Percentiles rank a stretch among this genome's conserved stretches.
Evolutionary conservation across 495 filamentous ascomycete genomes (phyloP).

Genomic region (Talaromyces nanjingensis): DNA sequence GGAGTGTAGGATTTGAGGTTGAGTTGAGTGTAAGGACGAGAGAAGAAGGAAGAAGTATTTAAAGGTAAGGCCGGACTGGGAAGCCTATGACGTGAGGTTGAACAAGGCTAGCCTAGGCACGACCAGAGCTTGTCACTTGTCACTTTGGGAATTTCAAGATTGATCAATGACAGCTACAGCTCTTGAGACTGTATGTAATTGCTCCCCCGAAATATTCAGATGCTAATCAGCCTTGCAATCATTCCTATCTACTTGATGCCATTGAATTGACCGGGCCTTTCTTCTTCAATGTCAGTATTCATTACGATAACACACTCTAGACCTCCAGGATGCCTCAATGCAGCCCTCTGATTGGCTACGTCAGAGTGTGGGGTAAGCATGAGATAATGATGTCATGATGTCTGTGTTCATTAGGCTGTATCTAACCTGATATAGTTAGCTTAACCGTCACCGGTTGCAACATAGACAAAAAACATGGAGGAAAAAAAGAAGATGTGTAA

Average conservation of each 20-base stretch:
- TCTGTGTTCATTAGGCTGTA: too few relatives aligned
- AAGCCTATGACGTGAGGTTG: neutral
- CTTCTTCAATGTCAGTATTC: too few relatives aligned
- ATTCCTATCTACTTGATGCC: neutral
- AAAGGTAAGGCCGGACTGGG: neutral
- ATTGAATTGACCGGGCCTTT: neutral
- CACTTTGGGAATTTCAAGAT: neutral
- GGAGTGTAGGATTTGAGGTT: neutral
- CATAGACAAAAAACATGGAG: neutral
- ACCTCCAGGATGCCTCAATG: neutral
- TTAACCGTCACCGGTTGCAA: too few relatives aligned
- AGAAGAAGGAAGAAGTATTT: constrained; percentile 6
- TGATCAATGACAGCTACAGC: too few relatives aligned
- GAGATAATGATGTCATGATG: neutral
- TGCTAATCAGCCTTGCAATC: neutral
- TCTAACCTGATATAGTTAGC: too few relatives aligned
- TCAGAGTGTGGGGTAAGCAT: neutral
- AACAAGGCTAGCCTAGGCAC: neutral
- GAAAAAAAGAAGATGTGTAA: neutral
- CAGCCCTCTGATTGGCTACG: neutral
- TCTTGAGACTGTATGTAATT: too few relatives aligned
- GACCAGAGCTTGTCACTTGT: neutral
- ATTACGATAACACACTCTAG: neutral
- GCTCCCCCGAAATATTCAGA: neutral
- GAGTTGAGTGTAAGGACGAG: neutral